These are phyloP conservation scores for Arachis monticola DNA, from an alignment of 331 rosid species.

Conservation along the genomic window DNA sequence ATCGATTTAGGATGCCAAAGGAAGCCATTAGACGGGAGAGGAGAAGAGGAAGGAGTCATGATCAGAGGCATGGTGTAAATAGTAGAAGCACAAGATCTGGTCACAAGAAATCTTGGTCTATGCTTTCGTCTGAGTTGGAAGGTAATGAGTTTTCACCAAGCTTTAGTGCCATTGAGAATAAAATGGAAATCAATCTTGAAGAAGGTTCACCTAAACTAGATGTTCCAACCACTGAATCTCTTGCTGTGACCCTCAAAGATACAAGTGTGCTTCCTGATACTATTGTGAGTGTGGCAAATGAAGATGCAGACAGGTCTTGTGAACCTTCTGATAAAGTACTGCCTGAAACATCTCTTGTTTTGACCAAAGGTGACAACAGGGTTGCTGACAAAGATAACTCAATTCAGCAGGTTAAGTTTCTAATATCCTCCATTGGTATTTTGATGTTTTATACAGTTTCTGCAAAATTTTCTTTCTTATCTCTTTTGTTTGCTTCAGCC, in stretches of 20 bases:
- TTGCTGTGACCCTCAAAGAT: conserved; percentile 40
- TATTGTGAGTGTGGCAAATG: conserved; percentile 37
- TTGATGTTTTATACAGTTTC: conserved; percentile 3
- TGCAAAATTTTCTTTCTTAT: background rate
- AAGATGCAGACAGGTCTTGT: conserved; percentile 37
- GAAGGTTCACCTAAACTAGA: conserved; percentile 45
- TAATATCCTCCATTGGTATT: too few relatives aligned
- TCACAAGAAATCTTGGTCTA: conserved; percentile 57
- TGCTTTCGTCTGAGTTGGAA: conserved; percentile 54
- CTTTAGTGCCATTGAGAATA: conserved; percentile 42
- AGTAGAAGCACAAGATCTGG: conserved; percentile 60
- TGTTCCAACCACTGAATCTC: conserved; percentile 39
- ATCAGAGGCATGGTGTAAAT: conserved; percentile 47
- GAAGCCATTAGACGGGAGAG: conserved; percentile 59
- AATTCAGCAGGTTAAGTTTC: conserved; percentile 62
- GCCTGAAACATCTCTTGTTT: conserved; percentile 48
- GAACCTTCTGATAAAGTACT: conserved; percentile 48
- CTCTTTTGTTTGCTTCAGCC: conserved; percentile 23
- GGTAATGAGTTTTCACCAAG: conserved; percentile 47
- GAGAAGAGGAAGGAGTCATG: conserved; percentile 46
- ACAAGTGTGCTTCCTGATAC: conserved; percentile 43
- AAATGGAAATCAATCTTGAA: conserved; percentile 36
- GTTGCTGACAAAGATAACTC: conserved; percentile 44
- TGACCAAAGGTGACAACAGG: conserved; percentile 32
- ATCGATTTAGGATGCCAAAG: conserved; percentile 53